Percentiles rank a stretch among this genome's conserved stretches.
These are phyloP conservation scores for Aureobasidium subglaciale DNA, from an alignment of 2,329 filamentous ascomycete genomes.

Conservation along the genomic window DNA sequence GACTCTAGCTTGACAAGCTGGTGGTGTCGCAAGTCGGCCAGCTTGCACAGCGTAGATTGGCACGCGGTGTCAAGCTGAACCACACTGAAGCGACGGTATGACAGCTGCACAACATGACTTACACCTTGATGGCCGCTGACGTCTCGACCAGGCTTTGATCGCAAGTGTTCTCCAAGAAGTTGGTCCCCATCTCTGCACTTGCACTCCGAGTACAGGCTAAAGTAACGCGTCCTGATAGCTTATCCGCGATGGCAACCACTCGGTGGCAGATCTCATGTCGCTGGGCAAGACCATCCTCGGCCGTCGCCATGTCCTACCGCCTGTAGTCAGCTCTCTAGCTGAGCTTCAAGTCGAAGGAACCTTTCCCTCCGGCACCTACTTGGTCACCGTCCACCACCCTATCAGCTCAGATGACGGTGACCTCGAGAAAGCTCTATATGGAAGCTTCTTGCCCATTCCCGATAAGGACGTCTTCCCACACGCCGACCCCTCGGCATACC, in stretches of 20 bases:
- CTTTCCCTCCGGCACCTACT: conserved; percentile 82
- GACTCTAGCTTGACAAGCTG: conserved; percentile 81
- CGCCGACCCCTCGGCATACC: conserved; percentile 56
- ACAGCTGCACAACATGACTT: conserved; percentile 17
- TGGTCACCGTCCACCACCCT: conserved; percentile 89
- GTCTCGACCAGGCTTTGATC: conserved; percentile 62
- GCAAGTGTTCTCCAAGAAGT: conserved; percentile 84
- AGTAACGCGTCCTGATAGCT: conserved; percentile 43
- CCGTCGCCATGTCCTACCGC: conserved; percentile 80
- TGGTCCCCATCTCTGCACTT: conserved; percentile 18
- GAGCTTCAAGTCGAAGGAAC: conserved; percentile 94
- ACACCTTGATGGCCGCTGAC: conserved; percentile 15
- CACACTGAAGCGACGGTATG: conserved; percentile 77
- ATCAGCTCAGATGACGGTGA: conserved; percentile 81
- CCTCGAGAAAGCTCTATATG: conserved; percentile 79
- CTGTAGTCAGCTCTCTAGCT: conserved; percentile 68
- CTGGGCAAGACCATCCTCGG: conserved; percentile 89
- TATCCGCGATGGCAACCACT: conserved; percentile 91
- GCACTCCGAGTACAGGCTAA: background rate
- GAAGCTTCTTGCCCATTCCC: conserved; percentile 81
- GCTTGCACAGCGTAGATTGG: conserved; percentile 80
- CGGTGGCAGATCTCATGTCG: conserved; percentile 86
- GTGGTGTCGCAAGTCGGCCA: conserved; percentile 81
- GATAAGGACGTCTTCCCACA: conserved; percentile 57
- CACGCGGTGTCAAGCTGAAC: conserved; percentile 81